Evolutionary conservation across 1,284 basidiomycete species (phyloP), one percentile per base, ranked within the genome.

Genomic region (Boletellus deceptivus): DNA sequence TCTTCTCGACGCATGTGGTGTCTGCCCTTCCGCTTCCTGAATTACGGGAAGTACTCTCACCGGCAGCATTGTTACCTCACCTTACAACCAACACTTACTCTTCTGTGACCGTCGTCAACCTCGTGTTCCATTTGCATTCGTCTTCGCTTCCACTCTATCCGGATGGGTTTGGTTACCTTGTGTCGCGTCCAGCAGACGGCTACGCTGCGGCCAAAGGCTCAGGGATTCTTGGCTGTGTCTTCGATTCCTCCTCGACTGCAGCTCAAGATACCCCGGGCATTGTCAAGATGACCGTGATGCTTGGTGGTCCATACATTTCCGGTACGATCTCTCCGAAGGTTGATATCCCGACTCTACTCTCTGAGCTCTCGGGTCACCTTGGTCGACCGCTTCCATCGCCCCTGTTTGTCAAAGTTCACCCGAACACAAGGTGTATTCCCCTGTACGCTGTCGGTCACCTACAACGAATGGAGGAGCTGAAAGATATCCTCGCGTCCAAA

Each of bases 141-240:
- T 57, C 55, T 47, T 57, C 55, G 22, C 64, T 63, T 34, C 69
- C 69, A 6, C 75, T 90, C 29, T 87, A 92, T 61, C 91, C 91
- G 0, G 74, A 79, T 13, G 96, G 95, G 0, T 98, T 98, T 68
- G 96, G 96, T 2, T 98, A 96, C 72, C 85, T 99, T 57, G 80
- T 97, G 48, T 93, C 95, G 0, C 86, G 94, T 7, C 82, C 88
- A 0, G 57, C 45, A 50, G 72, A 61, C 29, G 85, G 69, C 13
- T 82, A 82, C 65, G 70, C 63, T 62, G 55, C 61, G 17, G 54
- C 55, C 42, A 68, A 73, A 56, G 59, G 70, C 55, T 60, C 80
- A 52, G 81, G 86, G 7, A 77, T 93, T 31, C 76, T 94, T 0
- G 92, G 92, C 3, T 83, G 84, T 18, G 87, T 93, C 6, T 95